Conservation (phyloP, 73 alveolate species). For the Symbiodinium natans region DNA sequence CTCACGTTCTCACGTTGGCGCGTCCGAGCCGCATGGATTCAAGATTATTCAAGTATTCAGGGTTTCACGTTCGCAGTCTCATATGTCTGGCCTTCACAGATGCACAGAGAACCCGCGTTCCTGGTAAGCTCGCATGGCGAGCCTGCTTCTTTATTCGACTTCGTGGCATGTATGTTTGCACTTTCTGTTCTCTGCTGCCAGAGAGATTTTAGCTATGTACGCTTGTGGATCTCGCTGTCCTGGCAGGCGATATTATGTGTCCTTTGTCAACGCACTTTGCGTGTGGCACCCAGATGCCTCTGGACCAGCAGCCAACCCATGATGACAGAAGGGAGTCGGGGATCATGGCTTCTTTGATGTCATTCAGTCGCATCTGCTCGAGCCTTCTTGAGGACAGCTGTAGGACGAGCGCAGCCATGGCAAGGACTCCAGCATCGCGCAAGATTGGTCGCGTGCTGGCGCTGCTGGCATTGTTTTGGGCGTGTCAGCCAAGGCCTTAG, state of each 20-base stretch:
- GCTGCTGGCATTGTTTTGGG: conserved; percentile 23
- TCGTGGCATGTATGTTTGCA: too few relatives aligned
- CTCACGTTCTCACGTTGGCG: conserved; percentile 21
- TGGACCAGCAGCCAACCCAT: conserved; percentile 12
- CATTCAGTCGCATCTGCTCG: conserved; percentile 10
- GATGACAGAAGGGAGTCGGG: conserved; percentile 21
- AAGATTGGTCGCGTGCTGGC: conserved; percentile 24
- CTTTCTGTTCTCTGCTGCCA: not conserved
- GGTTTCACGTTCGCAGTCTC: conserved; percentile 7
- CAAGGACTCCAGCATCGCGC: conserved; percentile 27
- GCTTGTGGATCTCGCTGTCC: conserved; percentile 13
- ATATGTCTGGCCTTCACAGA: conserved; percentile 16
- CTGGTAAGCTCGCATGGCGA: not conserved
- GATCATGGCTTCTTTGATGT: conserved; percentile 11
- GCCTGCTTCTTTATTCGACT: not conserved
- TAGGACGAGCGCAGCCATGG: conserved; percentile 22
- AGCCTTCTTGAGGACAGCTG: conserved; percentile 14
- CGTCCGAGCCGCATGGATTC: conserved; percentile 18
- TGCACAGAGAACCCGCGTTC: conserved; percentile 15
- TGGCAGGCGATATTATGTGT: conserved; percentile 5
- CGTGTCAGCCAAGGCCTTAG: conserved; percentile 10
- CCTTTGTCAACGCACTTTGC: conserved; percentile 18
- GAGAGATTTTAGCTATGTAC: not conserved
- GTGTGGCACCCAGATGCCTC: conserved; percentile 16
- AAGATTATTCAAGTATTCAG: conserved; percentile 9